Base-by-base conservation (phyloP, 169 alveolate genomes). In the Eimeria mitis region DNA sequence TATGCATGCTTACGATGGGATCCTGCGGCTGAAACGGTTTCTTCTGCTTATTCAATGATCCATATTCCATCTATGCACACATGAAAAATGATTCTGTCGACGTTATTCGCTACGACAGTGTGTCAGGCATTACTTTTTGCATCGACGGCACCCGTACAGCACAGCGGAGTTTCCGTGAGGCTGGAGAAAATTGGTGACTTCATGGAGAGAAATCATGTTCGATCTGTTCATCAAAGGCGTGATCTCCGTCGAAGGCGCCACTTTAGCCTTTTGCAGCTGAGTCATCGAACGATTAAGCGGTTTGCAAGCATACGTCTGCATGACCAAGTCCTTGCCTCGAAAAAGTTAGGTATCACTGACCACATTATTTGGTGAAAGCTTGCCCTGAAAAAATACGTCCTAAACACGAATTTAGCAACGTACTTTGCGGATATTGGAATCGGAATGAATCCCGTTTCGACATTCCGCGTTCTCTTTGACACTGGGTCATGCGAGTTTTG, bases 401-500 rank as follows among this genome's bases (percentile, higher is more conserved):
- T 21, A 1, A 61, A 13, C 44, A 65, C 56, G 23, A 42, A 42
- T 31, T n/a, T 56, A 84, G 97, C 97, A 31, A 95, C 97, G 0
- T 95, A 95, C 52, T 95, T 83, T 42, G 97, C 96, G 31, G 94
- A 89, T 54, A 95, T 95, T 40, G 94, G 95, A 34, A 85, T 95
- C 28, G 97, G 97, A 16, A 56, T 8, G 88, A 73, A 63, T 23
- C 97, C 97, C 23, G 81, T 79, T 61, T 68, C 95, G 59, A 56
- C 28, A 19, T 95, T 95, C 61, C 79, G 91, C 8, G 97, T 95
- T 37, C 95, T 95, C 49, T 95, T 95, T 52, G 97, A 95, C 91
- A 95, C 97, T 25, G 97, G 96, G 28, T 95, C 97, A 34, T 79
- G 95, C 95, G 97, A 95, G 73, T 95, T 95, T 78, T 95, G 97